phyloP scores from a whole-genome alignment of 352 stramenopile species.

The Stephanocyclus meneghinianus region DNA sequence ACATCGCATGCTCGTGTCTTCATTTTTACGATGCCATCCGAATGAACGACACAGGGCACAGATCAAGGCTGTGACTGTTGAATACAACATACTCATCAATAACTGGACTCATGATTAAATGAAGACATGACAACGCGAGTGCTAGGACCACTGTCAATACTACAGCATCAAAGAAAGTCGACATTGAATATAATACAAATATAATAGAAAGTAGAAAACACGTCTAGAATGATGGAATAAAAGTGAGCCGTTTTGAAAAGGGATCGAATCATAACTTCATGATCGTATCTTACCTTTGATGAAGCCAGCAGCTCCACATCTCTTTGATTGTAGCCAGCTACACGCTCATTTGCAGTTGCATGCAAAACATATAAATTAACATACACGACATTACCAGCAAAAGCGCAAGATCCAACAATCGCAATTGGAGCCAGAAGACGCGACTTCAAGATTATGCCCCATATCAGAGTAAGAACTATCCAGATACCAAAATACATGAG shows the following conservation, averaged over 20 bases:
- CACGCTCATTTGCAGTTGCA: background rate
- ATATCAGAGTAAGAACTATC: slow-evolving; percentile 7
- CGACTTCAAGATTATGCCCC: slow-evolving; percentile 8
- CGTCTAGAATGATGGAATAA: background rate
- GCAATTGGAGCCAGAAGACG: slow-evolving; percentile 5
- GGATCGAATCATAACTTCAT: background rate
- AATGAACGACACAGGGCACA: background rate
- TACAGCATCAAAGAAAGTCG: background rate
- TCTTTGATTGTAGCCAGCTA: background rate
- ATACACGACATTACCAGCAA: background rate
- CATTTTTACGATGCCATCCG: slow-evolving; percentile 16
- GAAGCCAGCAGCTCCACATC: background rate
- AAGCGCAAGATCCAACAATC: background rate
- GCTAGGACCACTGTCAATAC: background rate
- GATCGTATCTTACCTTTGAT: background rate
- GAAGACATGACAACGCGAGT: background rate
- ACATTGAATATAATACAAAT: slow-evolving; percentile 15
- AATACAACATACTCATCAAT: slow-evolving; percentile 13
- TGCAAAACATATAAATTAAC: background rate
- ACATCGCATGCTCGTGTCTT: background rate
- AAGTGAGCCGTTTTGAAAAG: too few relatives aligned
- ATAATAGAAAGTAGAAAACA: background rate
- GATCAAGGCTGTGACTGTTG: background rate
- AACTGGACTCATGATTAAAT: slow-evolving; percentile 11
- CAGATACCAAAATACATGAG: slow-evolving; percentile 9